Evolutionary conservation across 2,329 filamentous ascomycete species (phyloP), one percentile per base, ranked within the genome.

Genomic region (Chaetomiaceae sp.): DNA sequence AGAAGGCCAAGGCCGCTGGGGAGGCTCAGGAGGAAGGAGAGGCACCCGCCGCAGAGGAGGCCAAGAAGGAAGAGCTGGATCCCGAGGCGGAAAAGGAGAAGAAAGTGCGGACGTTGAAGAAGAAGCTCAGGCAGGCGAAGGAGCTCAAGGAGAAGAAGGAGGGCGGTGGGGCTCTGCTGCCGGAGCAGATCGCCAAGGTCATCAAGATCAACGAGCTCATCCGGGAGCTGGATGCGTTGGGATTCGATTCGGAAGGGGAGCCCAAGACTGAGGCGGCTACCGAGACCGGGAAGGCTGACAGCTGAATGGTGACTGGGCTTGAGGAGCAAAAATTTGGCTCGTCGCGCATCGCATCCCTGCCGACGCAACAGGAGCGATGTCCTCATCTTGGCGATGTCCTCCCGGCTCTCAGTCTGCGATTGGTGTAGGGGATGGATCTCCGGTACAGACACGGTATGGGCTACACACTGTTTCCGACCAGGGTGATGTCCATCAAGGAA

Each of bases 141-240:
- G 94, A 97, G 2, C 77, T 99, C 50, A 87, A 90, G 68, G 86
- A 85, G 64, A 96, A 96, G 78, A 95, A 95, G 71, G 89, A 95
- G 22, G 85, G 84, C 52, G 94, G 94, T 19, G 87, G 89, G 67
- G 79, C 82, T 4, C 73, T 99, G 56, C 77, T 97, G 23, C 92
- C 91, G 0, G 94, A 99, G 73, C 94, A 99, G 73, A 87, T 97
- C 59, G 91, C 92, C 63, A 99, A 99, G 75, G 89, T 99, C 51
- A 95, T 96, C 69, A 95, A 94, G 72, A 96, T 99, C 68, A 90
- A 89, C 59, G 94, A 99, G 74, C 79, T 99, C 47, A 85, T 96
- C 54, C 82, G 91, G 12, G 91, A 97, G 68, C 74, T 99, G 52
- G 89, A 95, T 64, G 80, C 82, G 2, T 76, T 99, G 25, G 92